phyloP scores from a whole-genome alignment of 257 asterid genomes.

The Solanum etuberosum region DNA sequence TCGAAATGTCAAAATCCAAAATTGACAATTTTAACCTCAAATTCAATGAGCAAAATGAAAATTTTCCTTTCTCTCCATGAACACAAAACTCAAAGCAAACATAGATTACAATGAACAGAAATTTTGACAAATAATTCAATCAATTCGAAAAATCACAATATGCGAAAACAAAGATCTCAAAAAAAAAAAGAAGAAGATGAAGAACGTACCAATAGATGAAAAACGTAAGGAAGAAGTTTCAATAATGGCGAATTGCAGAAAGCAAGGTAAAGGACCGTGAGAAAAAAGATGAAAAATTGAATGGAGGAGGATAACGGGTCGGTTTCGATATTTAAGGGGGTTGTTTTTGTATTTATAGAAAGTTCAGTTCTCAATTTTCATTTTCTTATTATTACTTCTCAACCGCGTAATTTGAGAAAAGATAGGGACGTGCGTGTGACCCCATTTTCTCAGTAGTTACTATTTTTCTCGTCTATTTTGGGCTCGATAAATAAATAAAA shows the following conservation, averaged over 20 bases:
- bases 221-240: background rate
- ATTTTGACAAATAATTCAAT: background rate
- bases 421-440: background rate
- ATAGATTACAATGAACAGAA: background rate
- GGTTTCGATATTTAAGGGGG: background rate
- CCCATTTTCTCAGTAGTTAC: background rate
- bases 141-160: background rate
- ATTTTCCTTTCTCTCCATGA: background rate
- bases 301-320: background rate
- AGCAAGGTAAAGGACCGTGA: background rate
- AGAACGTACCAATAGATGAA: background rate
- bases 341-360: background rate
- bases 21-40: background rate
- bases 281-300: background rate
- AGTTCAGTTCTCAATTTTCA: background rate
- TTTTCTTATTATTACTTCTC: background rate
- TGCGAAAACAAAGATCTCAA: background rate
- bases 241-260: background rate
- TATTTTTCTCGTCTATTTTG: background rate
- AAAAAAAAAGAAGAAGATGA: background rate
- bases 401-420: background rate
- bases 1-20: background rate
- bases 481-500: accelerated
- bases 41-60: background rate
- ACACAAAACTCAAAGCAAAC: background rate